Evolutionary conservation across 139 green algal genomes (phyloP).

Genomic region (Chlorella sp.): DNA sequence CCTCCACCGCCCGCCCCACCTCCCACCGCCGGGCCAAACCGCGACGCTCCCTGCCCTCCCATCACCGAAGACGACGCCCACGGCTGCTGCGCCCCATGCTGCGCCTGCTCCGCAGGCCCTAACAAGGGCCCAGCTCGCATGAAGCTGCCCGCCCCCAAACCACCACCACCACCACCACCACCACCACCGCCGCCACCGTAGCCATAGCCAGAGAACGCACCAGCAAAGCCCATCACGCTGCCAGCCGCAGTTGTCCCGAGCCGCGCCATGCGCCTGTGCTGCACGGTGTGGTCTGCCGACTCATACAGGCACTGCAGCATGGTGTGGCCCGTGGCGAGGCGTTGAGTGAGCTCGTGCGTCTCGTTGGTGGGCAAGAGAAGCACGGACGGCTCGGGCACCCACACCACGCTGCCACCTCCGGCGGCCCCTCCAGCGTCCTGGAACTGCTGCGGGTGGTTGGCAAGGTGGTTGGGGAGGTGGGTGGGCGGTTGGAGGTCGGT

Average conservation of each 20-base stretch:
- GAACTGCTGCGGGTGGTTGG: background rate
- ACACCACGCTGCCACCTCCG: background rate
- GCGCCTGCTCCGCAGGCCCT: too few relatives aligned
- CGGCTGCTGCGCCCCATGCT: too few relatives aligned
- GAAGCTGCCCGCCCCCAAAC: too few relatives aligned
- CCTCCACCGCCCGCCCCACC: too few relatives aligned
- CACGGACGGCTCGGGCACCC: background rate
- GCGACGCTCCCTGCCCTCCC: too few relatives aligned
- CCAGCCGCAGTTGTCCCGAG: background rate
- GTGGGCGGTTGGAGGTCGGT: background rate
- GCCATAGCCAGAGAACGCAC: too few relatives aligned
- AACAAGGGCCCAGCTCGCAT: too few relatives aligned
- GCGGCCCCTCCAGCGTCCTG: slow-evolving; percentile 12
- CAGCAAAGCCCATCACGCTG: background rate
- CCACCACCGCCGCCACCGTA: too few relatives aligned
- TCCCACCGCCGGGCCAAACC: too few relatives aligned
- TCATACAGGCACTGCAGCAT: background rate
- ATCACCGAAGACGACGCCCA: too few relatives aligned
- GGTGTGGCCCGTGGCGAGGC: slow-evolving; percentile 30
- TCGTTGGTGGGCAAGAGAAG: slow-evolving; percentile 29
- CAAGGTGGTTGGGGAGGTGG: too few relatives aligned
- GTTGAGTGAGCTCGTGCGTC: slow-evolving; percentile 13
- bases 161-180: too few relatives aligned
- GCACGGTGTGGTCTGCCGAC: background rate
- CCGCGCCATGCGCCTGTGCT: background rate